A percentile compares a stretch with the other conserved stretches of the same genome.
Conservation (phyloP, 202 grass and related monocot species). For the Sporobolus alterniflorus region DNA sequence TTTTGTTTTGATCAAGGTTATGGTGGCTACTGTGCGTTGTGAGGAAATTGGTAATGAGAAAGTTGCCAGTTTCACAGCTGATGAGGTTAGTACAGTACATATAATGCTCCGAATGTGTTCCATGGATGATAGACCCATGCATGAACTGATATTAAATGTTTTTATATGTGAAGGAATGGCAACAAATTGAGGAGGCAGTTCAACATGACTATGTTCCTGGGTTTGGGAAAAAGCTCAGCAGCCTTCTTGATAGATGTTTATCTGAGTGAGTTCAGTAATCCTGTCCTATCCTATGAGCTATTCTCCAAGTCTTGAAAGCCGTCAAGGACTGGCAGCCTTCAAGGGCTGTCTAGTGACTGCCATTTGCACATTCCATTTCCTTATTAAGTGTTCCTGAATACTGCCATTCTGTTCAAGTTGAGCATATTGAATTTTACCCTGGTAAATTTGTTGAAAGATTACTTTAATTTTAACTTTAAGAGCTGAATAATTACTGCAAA, state of each 20-base stretch:
- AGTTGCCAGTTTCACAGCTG: constrained; percentile 66
- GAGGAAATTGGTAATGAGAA: constrained; percentile 98
- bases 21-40: constrained; percentile 44
- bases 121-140: neutral
- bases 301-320: neutral
- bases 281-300: neutral
- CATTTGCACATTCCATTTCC: neutral
- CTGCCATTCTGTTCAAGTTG: neutral
- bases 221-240: constrained; percentile 83
- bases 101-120: neutral
- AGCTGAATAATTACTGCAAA: neutral
- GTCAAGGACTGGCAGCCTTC: too few relatives aligned
- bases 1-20: constrained; percentile 63
- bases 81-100: constrained; percentile 58
- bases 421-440: constrained; percentile 15
- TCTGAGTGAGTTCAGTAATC: constrained; percentile 69
- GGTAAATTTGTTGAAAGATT: neutral
- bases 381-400: neutral
- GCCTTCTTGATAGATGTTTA: constrained; percentile 89
- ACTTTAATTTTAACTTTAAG: neutral
- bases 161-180: constrained; percentile 74
- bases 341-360: neutral
- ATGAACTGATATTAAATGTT: constrained; percentile 15
- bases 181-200: constrained; percentile 80
- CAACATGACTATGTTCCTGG: constrained; percentile 76